Conservation (phyloP, 768 basidiomycete species). For the Tulasnella sp. region DNA sequence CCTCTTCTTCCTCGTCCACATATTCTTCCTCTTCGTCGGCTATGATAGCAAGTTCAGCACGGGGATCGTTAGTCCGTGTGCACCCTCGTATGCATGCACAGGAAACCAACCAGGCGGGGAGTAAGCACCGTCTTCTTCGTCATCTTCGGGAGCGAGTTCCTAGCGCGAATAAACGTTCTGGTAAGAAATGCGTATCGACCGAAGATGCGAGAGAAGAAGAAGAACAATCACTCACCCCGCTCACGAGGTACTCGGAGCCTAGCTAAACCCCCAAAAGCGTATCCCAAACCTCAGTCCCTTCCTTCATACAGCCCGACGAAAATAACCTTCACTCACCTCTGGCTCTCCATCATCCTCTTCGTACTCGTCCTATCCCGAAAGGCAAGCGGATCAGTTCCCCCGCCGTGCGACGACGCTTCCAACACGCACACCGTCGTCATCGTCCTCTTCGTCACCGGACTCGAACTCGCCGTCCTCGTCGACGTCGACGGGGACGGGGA, state of each 20-base stretch:
- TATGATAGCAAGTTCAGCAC: not conserved
- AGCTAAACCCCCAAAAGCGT: not conserved
- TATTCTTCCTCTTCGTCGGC: not conserved
- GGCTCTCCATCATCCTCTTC: not conserved
- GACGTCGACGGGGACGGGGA: not conserved
- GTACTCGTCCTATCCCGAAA: not conserved
- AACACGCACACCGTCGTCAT: not conserved
- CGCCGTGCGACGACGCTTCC: not conserved
- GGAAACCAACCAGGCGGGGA: not conserved
- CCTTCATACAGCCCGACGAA: too few species aligned
- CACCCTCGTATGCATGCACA: too few species aligned
- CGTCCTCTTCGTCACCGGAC: not conserved
- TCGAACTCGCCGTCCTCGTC: not conserved
- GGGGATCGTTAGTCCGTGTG: too few species aligned
- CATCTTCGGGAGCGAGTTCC: slow-evolving; percentile 1
- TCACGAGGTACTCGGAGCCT: not conserved
- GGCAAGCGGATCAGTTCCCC: too few species aligned
- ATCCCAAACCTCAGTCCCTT: not conserved
- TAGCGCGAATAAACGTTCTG: not conserved
- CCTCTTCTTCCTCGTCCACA: not conserved
- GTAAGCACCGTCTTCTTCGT: slow-evolving; percentile 8
- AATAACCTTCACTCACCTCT: not conserved
- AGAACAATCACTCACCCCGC: not conserved
- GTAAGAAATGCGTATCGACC: not conserved
- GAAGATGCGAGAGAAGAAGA: not conserved